These are phyloP conservation scores for Tricholoma flavovirens DNA, from an alignment of 768 basidiomycete species.

Conservation along the genomic window DNA sequence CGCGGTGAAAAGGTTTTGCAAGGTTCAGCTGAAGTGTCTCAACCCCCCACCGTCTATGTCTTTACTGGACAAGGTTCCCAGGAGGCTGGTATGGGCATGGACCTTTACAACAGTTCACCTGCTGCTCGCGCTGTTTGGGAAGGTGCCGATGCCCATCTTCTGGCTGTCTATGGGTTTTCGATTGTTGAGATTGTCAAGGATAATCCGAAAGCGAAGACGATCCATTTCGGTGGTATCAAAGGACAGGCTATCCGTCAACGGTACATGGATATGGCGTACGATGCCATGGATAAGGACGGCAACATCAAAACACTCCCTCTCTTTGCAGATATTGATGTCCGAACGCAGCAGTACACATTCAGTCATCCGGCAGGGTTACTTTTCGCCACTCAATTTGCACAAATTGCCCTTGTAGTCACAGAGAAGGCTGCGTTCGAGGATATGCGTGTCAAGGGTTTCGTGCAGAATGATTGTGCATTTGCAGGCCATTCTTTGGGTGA, in stretches of 20 bases:
- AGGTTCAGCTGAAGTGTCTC: slow-evolving; percentile 89
- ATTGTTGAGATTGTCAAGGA: slow-evolving; percentile 98
- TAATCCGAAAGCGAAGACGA: slow-evolving; percentile 96
- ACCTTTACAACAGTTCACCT: slow-evolving; percentile 87
- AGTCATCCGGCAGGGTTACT: slow-evolving; percentile 92
- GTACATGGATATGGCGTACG: slow-evolving; percentile 99
- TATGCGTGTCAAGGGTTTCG: slow-evolving; percentile 93
- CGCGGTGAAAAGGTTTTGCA: slow-evolving; percentile 88
- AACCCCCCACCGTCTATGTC: slow-evolving; percentile 90
- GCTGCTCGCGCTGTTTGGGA: slow-evolving; percentile 98
- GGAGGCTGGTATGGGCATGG: slow-evolving; percentile 99
- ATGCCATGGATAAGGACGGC: slow-evolving; percentile 94
- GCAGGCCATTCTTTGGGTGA: slow-evolving; percentile 98
- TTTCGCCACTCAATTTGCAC: slow-evolving; percentile 97
- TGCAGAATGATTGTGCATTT: slow-evolving; percentile 89
- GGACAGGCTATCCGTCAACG: slow-evolving; percentile 96
- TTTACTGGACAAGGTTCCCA: slow-evolving; percentile 99
- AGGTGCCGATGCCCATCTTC: slow-evolving; percentile 87
- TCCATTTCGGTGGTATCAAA: slow-evolving; percentile 99
- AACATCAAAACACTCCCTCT: slow-evolving; percentile 93
- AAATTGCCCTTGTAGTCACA: slow-evolving; percentile 96
- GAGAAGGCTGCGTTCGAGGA: slow-evolving; percentile 99
- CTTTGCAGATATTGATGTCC: slow-evolving; percentile 91
- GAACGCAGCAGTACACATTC: slow-evolving; percentile 97
- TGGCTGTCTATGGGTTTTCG: slow-evolving; percentile 95